phyloP scores from a whole-genome alignment of 106 monocot genomes.

The Gastrodia elata region DNA sequence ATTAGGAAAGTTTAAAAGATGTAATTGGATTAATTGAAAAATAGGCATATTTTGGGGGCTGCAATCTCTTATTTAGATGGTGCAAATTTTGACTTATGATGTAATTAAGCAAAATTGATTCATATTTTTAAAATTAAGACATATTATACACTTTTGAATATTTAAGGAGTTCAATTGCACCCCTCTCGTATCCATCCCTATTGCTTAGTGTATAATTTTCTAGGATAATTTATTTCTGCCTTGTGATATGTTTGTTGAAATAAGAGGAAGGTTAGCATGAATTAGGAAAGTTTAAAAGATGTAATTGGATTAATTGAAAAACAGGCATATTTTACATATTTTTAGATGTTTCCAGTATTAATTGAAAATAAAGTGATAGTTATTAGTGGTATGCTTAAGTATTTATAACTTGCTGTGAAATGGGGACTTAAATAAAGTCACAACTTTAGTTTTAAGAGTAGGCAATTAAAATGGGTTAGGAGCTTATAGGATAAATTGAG shows the following conservation, averaged over 20 bases:
- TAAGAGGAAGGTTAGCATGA: conserved; percentile 1
- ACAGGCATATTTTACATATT: not conserved
- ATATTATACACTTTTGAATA: too few species aligned
- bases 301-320: not conserved
- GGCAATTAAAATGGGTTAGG: not conserved
- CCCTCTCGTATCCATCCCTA: too few species aligned
- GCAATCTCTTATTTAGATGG: too few species aligned
- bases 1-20: not conserved
- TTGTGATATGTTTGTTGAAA: not conserved
- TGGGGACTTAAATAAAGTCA: not conserved
- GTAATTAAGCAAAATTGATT: too few species aligned
- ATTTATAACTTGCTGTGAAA: not conserved
- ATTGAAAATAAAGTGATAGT: not conserved
- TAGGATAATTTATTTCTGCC: not conserved
- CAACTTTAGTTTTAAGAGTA: not conserved
- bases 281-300: not conserved
- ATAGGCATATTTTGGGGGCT: too few species aligned
- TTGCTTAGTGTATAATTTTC: not conserved
- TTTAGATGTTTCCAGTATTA: not conserved
- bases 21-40: too few species aligned
- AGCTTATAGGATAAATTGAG: not conserved
- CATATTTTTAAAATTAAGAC: too few species aligned
- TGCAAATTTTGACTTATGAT: too few species aligned
- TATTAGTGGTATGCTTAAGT: not conserved
- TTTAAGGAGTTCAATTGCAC: too few species aligned